Percentiles rank a stretch among this genome's conserved stretches.
phyloP scores from a whole-genome alignment of 2,329 filamentous ascomycete genomes.

The Diaporthe vaccinii region DNA sequence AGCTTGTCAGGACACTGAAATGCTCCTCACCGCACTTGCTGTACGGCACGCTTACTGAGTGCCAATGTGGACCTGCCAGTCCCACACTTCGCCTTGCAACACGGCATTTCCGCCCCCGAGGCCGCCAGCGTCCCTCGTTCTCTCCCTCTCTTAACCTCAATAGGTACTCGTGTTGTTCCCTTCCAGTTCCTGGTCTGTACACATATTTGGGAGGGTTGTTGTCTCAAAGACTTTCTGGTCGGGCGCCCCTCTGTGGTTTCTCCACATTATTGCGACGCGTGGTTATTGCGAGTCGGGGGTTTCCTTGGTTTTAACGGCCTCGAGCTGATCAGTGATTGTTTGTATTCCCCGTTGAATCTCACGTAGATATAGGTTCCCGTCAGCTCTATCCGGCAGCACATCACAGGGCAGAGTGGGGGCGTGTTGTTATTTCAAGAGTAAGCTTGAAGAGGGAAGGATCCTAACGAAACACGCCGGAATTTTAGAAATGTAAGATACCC shows the following conservation, averaged over 20 bases:
- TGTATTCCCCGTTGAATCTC: neutral
- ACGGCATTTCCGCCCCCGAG: neutral
- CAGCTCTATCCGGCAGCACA: neutral
- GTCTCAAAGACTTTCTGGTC: neutral
- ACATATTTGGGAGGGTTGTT: neutral
- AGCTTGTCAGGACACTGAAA: neutral
- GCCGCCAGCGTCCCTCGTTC: neutral
- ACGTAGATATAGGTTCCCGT: neutral
- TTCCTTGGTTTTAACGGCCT: neutral
- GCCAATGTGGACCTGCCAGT: neutral
- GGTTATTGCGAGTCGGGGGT: neutral
- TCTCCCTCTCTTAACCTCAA: neutral
- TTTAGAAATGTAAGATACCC: conserved; percentile 10
- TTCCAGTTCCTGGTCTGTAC: neutral
- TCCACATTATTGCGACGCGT: neutral
- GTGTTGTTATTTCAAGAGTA: neutral
- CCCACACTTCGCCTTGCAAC: neutral
- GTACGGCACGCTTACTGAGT: neutral
- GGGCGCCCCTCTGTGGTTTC: neutral
- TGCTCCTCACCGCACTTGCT: neutral
- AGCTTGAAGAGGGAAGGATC: no score
- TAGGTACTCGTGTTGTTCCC: neutral
- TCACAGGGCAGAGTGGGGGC: neutral
- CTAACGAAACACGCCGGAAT: neutral
- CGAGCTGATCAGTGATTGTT: neutral